phyloP scores from a whole-genome alignment of 768 basidiomycete genomes.

The Podaxis rugospora region DNA sequence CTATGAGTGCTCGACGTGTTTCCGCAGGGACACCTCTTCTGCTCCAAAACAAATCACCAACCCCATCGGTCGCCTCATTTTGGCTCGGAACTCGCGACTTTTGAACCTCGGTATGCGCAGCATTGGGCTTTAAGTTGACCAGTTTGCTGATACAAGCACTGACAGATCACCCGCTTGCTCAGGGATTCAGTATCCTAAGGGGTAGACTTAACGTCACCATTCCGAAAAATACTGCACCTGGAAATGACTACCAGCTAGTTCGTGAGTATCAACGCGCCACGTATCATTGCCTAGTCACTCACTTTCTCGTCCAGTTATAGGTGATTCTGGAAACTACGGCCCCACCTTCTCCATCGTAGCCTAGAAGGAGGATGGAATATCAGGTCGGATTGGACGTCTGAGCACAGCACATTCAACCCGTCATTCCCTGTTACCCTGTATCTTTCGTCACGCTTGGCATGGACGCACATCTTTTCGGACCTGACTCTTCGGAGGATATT shows the following conservation, averaged over 20 bases:
- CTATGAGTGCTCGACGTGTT: neutral
- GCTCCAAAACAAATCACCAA: conserved; percentile 40
- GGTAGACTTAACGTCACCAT: conserved; percentile 35
- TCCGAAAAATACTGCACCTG: conserved; percentile 31
- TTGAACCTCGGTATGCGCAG: conserved; percentile 26
- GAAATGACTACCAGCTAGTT: conserved; percentile 37
- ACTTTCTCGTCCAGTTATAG: conserved; percentile 34
- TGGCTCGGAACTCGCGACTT: conserved; percentile 26
- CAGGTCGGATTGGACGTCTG: neutral
- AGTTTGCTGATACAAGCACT: neutral
- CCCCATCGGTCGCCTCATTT: conserved; percentile 32
- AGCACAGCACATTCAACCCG: neutral
- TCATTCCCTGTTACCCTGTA: neutral
- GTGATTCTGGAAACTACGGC: conserved; percentile 51
- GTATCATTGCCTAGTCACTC: conserved; percentile 3
- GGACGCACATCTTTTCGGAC: conserved; percentile 9
- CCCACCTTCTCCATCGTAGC: conserved; percentile 37
- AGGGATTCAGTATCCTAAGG: conserved; percentile 29
- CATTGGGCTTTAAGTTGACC: neutral
- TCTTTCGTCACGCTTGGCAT: neutral
- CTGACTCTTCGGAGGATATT: conserved; percentile 1
- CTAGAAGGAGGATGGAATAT: conserved; percentile 16
- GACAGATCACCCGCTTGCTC: conserved; percentile 32
- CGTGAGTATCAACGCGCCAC: conserved; percentile 27
- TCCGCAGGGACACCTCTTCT: conserved; percentile 31